phyloP scores from a whole-genome alignment of 495 filamentous ascomycete species.

The Hypoxylon subgilvum region DNA sequence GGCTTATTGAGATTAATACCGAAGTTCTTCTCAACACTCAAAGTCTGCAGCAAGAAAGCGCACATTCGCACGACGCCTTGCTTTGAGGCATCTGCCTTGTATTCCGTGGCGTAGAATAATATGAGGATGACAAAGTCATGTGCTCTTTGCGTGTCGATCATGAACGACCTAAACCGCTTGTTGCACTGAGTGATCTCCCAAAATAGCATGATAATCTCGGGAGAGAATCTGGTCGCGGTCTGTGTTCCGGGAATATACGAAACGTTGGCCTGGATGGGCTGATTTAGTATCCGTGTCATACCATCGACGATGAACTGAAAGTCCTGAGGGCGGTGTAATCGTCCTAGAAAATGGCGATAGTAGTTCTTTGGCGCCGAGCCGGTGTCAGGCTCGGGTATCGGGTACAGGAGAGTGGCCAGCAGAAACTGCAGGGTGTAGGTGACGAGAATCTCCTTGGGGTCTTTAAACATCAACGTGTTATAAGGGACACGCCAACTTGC shows the following conservation, averaged over 20 bases:
- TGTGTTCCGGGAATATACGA: conserved; percentile 92
- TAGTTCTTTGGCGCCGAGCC: conserved; percentile 74
- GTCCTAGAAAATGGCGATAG: conserved; percentile 89
- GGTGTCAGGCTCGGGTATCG: conserved; percentile 79
- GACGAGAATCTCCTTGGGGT: conserved; percentile 88
- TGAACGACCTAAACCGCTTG: conserved; percentile 94
- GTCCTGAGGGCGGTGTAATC: conserved; percentile 90
- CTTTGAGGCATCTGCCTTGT: conserved; percentile 82
- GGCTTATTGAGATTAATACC: conserved; percentile 85
- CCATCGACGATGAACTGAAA: conserved; percentile 98
- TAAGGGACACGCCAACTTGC: conserved; percentile 94
- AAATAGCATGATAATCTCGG: conserved; percentile 96
- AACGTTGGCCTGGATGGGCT: conserved; percentile 84
- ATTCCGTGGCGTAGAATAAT: conserved; percentile 89
- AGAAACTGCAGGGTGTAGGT: conserved; percentile 91
- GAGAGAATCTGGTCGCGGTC: conserved; percentile 80
- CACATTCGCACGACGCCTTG: conserved; percentile 96
- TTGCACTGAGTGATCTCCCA: conserved; percentile 99
- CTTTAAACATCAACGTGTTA: conserved; percentile 90
- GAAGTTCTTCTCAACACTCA: conserved; percentile 92
- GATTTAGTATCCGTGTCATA: conserved; percentile 90
- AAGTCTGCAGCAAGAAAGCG: conserved; percentile 91
- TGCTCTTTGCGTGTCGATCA: conserved; percentile 91
- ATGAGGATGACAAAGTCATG: conserved; percentile 93
- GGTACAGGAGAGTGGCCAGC: conserved; percentile 86